Evolutionary conservation across 1,284 basidiomycete genomes (phyloP).

Genomic region (Athelia psychrophila): DNA sequence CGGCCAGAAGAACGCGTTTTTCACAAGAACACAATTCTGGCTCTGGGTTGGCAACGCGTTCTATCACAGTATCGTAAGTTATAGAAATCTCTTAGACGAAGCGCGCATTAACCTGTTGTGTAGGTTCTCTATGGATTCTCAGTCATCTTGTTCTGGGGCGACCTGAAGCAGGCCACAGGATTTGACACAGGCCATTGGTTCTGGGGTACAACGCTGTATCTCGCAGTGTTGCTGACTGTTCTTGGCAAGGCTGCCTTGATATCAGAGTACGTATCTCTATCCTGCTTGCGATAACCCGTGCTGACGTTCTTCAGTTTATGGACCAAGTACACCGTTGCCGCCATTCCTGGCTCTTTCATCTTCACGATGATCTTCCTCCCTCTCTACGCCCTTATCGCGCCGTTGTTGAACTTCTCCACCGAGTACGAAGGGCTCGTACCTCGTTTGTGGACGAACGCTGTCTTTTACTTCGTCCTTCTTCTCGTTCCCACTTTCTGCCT

Average conservation of each 20-base stretch:
- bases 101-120: background rate
- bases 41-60: constrained; percentile 94
- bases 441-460: constrained; percentile 80
- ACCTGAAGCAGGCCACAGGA: constrained; percentile 79
- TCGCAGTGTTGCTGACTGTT: constrained; percentile 91
- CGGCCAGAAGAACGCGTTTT: constrained; percentile 91
- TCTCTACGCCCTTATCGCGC: constrained; percentile 87
- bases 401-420: constrained; percentile 85
- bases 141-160: constrained; percentile 88
- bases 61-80: constrained; percentile 86
- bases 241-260: constrained; percentile 97
- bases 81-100: constrained; percentile 1
- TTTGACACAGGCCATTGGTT: constrained; percentile 93
- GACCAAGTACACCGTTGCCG: constrained; percentile 98
- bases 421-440: constrained; percentile 89
- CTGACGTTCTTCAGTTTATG: constrained; percentile 66
- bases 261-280: constrained; percentile 75
- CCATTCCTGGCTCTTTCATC: constrained; percentile 94
- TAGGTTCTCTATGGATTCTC: constrained; percentile 89
- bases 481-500: constrained; percentile 90
- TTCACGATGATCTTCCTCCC: constrained; percentile 96
- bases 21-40: constrained; percentile 92
- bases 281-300: background rate
- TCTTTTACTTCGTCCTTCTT: constrained; percentile 90
- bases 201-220: constrained; percentile 95